phyloP scores from a whole-genome alignment of 2,329 filamentous ascomycete genomes.

The Capronia americana region DNA sequence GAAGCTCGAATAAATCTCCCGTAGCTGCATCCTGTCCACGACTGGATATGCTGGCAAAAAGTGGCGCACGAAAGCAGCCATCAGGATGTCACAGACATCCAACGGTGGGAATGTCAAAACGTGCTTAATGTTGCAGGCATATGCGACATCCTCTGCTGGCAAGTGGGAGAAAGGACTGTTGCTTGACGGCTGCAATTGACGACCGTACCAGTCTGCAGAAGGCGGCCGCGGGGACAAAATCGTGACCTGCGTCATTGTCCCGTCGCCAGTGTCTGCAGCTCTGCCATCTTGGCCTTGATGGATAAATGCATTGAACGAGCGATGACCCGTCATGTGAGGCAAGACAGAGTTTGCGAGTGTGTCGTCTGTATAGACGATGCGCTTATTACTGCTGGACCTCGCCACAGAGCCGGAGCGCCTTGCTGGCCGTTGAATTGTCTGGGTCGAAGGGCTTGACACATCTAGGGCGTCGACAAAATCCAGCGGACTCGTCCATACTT shows the following conservation, averaged over 20 bases:
- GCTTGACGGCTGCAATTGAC: background rate
- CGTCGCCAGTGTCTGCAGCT: background rate
- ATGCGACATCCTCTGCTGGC: background rate
- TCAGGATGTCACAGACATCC: constrained; percentile 1
- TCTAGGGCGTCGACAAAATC: background rate
- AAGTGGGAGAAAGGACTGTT: background rate
- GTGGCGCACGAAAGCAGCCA: background rate
- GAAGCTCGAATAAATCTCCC: background rate
- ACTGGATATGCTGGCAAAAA: constrained; percentile 6
- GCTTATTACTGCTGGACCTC: background rate
- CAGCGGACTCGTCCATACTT: background rate
- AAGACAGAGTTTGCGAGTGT: constrained; percentile 2
- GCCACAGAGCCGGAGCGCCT: background rate
- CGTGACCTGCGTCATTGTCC: background rate
- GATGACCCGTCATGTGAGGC: constrained; percentile 6
- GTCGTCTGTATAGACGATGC: constrained; percentile 5
- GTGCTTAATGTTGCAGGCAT: background rate
- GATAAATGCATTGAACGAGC: constrained; percentile 7
- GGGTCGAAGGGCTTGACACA: background rate
- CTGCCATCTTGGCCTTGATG: background rate
- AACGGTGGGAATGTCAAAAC: background rate
- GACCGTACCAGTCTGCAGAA: background rate
- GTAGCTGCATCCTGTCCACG: background rate
- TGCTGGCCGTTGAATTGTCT: background rate
- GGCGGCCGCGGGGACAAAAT: background rate